A percentile compares a stretch with the other conserved stretches of the same genome.
Evolutionary conservation across 106 monocot species (phyloP).

Genomic region (Dioscorea zingiberensis): DNA sequence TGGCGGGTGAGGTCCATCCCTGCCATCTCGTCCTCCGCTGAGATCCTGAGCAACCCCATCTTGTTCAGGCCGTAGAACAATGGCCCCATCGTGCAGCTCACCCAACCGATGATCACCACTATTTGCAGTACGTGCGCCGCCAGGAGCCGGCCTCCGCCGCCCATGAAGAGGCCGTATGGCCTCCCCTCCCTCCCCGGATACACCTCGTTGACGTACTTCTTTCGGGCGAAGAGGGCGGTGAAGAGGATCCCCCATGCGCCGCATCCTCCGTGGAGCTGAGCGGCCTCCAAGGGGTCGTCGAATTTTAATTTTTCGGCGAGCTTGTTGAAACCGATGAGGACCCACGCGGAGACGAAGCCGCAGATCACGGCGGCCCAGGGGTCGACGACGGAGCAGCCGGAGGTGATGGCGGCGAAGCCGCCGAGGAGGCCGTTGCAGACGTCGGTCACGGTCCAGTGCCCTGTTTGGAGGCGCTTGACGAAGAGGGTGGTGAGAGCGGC

Average conservation of each 20-base stretch:
- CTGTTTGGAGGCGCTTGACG: conserved; percentile 19
- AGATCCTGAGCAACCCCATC: conserved; percentile 22
- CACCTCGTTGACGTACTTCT: conserved; percentile 27
- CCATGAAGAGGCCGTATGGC: conserved; percentile 35
- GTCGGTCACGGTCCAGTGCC: conserved; percentile 35
- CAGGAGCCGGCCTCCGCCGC: conserved; percentile 31
- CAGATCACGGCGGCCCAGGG: conserved; percentile 41
- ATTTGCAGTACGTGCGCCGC: conserved; percentile 25
- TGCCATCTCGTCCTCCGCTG: conserved; percentile 33
- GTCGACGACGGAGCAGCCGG: conserved; percentile 42
- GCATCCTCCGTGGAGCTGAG: conserved; percentile 43
- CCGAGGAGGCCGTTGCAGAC: conserved; percentile 47
- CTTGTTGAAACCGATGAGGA: conserved; percentile 34
- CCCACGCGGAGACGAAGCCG: conserved; percentile 30
- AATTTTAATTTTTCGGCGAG: conserved; percentile 17
- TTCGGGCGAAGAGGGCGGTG: conserved; percentile 28
- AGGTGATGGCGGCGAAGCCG: conserved; percentile 38
- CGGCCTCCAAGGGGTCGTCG: conserved; percentile 46
- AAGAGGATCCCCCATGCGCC: conserved; percentile 44
- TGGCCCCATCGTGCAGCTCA: conserved; percentile 28
- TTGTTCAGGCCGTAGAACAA: conserved; percentile 22
- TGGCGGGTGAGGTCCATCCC: conserved; percentile 36
- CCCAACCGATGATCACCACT: conserved; percentile 27
- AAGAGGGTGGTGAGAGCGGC: conserved; percentile 34
- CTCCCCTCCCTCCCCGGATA: conserved; percentile 6